Conservation (phyloP, 331 rosid species). For the Quercus lobata region DNA sequence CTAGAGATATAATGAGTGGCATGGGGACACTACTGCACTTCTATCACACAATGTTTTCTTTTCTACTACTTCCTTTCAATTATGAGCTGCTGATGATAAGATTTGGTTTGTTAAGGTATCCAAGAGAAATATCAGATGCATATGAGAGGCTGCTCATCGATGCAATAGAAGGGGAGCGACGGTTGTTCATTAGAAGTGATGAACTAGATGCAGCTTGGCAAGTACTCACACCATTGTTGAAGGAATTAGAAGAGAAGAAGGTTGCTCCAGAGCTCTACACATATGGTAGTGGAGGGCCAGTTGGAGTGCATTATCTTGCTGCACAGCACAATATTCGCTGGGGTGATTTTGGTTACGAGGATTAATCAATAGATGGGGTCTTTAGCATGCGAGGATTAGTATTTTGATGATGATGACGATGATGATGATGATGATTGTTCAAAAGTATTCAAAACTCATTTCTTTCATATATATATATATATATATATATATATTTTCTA, state of each 20-base stretch:
- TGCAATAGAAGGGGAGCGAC: conserved; percentile 90
- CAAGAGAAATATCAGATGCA: conserved; percentile 88
- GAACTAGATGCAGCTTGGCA: conserved; percentile 98
- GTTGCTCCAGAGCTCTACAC: conserved; percentile 93
- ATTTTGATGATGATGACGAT: not conserved
- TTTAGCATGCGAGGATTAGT: not conserved
- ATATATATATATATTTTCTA: no score
- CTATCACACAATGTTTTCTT: not conserved
- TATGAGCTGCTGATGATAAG: not conserved
- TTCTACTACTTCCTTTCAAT: not conserved
- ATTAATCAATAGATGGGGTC: conserved; percentile 17
- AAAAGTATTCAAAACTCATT: not conserved
- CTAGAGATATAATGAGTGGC: no score
- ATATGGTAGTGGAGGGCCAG: conserved; percentile 89
- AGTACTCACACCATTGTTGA: conserved; percentile 82
- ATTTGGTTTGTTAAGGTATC: conserved; percentile 55
- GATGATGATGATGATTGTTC: no score
- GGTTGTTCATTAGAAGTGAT: conserved; percentile 92
- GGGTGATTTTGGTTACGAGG: conserved; percentile 70
- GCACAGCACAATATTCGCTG: conserved; percentile 83
- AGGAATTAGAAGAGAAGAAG: conserved; percentile 76
- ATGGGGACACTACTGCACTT: no score
- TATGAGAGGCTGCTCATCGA: conserved; percentile 89
- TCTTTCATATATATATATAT: not conserved
- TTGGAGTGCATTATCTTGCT: conserved; percentile 94